Percentiles rank a stretch among this genome's conserved stretches.
These are phyloP conservation scores for Xylaria nigripes DNA, from an alignment of 495 filamentous ascomycete genomes.

Conservation along the genomic window DNA sequence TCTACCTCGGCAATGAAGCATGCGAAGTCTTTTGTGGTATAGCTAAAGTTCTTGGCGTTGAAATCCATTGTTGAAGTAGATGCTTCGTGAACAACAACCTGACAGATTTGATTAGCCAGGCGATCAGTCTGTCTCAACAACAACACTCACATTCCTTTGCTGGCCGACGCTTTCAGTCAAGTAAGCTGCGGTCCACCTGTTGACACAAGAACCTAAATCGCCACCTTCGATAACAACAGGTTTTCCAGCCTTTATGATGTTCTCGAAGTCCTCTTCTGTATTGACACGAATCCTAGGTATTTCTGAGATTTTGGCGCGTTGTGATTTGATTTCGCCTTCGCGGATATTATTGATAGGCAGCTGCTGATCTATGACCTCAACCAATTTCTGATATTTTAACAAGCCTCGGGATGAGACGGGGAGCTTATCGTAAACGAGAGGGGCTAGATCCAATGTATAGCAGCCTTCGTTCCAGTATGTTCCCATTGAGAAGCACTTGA, in stretches of 20 bases:
- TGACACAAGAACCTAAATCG: slow-evolving; percentile 58
- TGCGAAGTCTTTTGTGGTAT: slow-evolving; percentile 58
- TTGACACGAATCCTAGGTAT: slow-evolving; percentile 47
- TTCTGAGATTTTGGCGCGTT: slow-evolving; percentile 11
- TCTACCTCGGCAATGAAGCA: slow-evolving; percentile 57
- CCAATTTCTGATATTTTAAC: slow-evolving; percentile 13
- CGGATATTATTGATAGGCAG: background rate
- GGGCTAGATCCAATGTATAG: slow-evolving; percentile 21
- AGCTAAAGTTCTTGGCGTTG: slow-evolving; percentile 71
- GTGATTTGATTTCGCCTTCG: background rate
- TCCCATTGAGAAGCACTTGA: slow-evolving; percentile 66
- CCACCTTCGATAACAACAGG: slow-evolving; percentile 59
- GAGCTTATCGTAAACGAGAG: background rate
- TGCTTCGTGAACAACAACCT: slow-evolving; percentile 67
- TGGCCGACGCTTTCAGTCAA: slow-evolving; percentile 55
- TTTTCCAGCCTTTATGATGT: slow-evolving; percentile 47
- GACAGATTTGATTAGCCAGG: slow-evolving; percentile 17
- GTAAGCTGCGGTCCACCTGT: slow-evolving; percentile 62
- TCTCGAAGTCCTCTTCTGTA: slow-evolving; percentile 48
- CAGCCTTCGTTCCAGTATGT: slow-evolving; percentile 62
- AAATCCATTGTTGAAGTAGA: slow-evolving; percentile 65
- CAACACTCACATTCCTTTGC: slow-evolving; percentile 50
- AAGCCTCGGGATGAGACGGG: background rate
- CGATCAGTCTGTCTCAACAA: background rate
- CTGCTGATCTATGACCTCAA: slow-evolving; percentile 13